phyloP scores from a whole-genome alignment of 78 protist species.

The Ministeria vibrans region DNA sequence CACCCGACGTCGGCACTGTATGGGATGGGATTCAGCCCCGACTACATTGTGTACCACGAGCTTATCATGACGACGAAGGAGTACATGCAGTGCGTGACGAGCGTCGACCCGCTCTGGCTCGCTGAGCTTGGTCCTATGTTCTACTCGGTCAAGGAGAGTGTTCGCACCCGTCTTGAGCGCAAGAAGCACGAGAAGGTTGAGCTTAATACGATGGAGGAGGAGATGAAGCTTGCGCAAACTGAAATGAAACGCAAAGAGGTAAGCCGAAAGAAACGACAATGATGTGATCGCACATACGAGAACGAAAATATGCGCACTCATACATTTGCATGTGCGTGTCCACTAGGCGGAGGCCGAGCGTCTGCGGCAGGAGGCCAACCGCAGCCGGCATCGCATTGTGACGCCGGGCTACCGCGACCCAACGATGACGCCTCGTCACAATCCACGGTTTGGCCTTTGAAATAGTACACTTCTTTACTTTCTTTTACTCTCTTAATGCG shows the following conservation, averaged over 20 bases:
- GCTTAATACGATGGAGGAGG: not conserved
- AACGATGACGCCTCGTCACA: too few relatives aligned
- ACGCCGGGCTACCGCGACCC: too few relatives aligned
- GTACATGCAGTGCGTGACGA: constrained; percentile 90
- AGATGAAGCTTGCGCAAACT: not conserved
- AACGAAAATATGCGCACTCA: too few relatives aligned
- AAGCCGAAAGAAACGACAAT: not conserved
- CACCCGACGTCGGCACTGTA: constrained; percentile 82
- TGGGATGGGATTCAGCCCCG: constrained; percentile 72
- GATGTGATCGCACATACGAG: too few relatives aligned
- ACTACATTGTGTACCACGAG: constrained; percentile 97
- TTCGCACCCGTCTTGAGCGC: not conserved
- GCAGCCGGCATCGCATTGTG: too few relatives aligned
- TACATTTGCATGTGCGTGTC: too few relatives aligned
- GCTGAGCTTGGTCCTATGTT: constrained; percentile 88
- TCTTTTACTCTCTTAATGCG: too few relatives aligned
- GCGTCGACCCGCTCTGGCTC: constrained; percentile 96
- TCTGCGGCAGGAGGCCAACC: too few relatives aligned
- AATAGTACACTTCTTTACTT: too few relatives aligned
- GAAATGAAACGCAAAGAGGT: not conserved
- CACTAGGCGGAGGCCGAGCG: too few relatives aligned
- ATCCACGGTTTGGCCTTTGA: too few relatives aligned
- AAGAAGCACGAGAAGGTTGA: not conserved
- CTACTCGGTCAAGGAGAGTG: constrained; percentile 48
- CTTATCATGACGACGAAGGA: constrained; percentile 92